Conservation (phyloP, 805 yeast genomes). For the Candida khao-thaluensis region DNA sequence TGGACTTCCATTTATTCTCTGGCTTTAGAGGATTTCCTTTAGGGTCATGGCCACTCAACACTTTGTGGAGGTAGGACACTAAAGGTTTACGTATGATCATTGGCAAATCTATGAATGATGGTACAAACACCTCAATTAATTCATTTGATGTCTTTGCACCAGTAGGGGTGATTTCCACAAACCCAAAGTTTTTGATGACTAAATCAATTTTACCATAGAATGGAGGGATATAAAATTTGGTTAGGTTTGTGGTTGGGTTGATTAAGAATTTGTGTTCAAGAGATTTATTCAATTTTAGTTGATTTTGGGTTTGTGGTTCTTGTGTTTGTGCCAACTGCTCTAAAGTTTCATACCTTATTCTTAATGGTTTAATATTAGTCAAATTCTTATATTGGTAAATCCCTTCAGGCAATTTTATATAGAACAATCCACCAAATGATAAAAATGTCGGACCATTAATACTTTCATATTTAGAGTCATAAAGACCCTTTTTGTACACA, state of each 20-base stretch:
- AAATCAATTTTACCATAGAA: slow-evolving; percentile 66
- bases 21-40: slow-evolving; percentile 23
- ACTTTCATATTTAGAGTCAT: slow-evolving; percentile 32
- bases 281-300: slow-evolving; percentile 11
- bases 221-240: slow-evolving; percentile 64
- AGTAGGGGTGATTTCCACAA: slow-evolving; percentile 57
- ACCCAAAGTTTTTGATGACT: slow-evolving; percentile 65
- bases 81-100: slow-evolving; percentile 56
- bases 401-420: slow-evolving; percentile 50
- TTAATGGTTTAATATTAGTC: slow-evolving; percentile 62
- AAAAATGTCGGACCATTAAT: slow-evolving; percentile 45
- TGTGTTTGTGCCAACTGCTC: not conserved
- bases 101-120: slow-evolving; percentile 36
- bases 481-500: slow-evolving; percentile 29
- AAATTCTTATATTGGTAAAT: slow-evolving; percentile 34
- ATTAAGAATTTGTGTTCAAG: slow-evolving; percentile 15
- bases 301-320: no score
- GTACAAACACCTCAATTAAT: slow-evolving; percentile 47
- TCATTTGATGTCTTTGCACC: slow-evolving; percentile 36
- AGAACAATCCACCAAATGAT: slow-evolving; percentile 63
- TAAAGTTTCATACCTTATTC: slow-evolving; percentile 17
- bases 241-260: slow-evolving; percentile 18
- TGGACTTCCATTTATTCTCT: slow-evolving; percentile 21
- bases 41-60: slow-evolving; percentile 31
- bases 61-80: slow-evolving; percentile 36